phyloP scores from a whole-genome alignment of 2,329 filamentous ascomycete species.

The Monilinia fructicola region DNA sequence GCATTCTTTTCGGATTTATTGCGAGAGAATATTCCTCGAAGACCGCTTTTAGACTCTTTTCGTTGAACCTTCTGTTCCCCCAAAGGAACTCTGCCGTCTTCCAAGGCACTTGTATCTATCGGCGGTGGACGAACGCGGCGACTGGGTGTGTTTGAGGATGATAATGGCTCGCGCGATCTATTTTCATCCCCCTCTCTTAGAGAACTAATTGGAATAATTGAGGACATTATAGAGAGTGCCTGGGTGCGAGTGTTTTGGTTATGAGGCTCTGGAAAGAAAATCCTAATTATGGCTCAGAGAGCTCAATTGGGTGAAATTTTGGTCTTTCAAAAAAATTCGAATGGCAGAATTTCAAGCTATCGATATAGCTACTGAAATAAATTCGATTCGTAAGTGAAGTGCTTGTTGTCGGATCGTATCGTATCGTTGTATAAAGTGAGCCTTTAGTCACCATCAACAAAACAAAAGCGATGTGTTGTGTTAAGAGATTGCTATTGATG shows the following conservation, averaged over 20 bases:
- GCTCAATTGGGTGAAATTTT: constrained; percentile 3
- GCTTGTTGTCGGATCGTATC: not conserved
- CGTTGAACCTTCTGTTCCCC: constrained; percentile 31
- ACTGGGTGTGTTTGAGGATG: constrained; percentile 25
- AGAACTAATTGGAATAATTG: not conserved
- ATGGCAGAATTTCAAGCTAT: not conserved
- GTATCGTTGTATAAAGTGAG: constrained; percentile 2
- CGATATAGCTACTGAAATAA: not conserved
- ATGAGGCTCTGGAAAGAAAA: constrained; percentile 8
- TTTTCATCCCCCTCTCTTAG: not conserved
- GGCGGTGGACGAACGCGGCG: constrained; percentile 35
- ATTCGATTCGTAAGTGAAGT: not conserved
- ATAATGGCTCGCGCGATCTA: not conserved
- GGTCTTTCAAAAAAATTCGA: not conserved
- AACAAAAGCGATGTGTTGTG: not conserved
- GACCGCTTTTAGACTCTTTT: constrained; percentile 35
- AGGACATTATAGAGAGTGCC: constrained; percentile 8
- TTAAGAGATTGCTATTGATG: constrained; percentile 5
- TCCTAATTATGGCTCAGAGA: not conserved
- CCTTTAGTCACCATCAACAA: constrained; percentile 7
- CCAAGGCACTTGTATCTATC: constrained; percentile 27
- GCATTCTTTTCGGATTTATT: constrained; percentile 34
- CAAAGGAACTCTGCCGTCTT: constrained; percentile 31
- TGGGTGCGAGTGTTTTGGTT: not conserved
- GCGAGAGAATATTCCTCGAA: constrained; percentile 38